Base-by-base conservation (phyloP, 2,329 filamentous ascomycete species). In the Xylaria sp. region DNA sequence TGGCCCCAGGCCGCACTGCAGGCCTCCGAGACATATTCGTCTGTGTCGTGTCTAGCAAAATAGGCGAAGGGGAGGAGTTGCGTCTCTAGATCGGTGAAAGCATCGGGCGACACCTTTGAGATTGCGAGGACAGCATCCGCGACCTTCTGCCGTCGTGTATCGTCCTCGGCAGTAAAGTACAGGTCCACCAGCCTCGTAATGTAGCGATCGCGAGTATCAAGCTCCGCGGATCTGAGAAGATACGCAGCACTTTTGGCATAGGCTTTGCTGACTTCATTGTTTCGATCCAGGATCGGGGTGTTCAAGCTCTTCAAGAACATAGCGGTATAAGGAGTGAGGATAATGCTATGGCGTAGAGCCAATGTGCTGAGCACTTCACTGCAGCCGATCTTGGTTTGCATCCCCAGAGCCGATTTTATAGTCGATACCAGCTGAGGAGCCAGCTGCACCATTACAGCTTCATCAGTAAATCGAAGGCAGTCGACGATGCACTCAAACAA, bases 321-420 rank as follows among this genome's bases (percentile, higher is more conserved):
- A 63, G 90, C 84, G 10, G 90, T 87, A 68, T 92, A 86, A 0
- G 90, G 86, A 44, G 82, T 83, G 73, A 97, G 90, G 35, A 92
- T 79, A 44, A 87, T 81, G 42, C 83, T 85, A 65, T 93, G 89
- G 10, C 91, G 85, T 54, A 92, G 93, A 54, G 91, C 90, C 6
- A 99, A 80, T 0, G 91, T 92, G 6, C 90, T 89, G 37, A 99
- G 80, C 1, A 97, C 87, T 58, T 91, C 85, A 64, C 89, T 90
- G 69, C 92, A 95, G 44, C 92, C 94, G 52, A 97, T 89, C 76
- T 97, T 97, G 0, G 92, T 95, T 1, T 93, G 93, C 75, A 97
- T 86, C 1, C 92, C 93, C 44, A 99, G 86, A 1, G 92, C 90
- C 30, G 83, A 86, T 71, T 93, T 94, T 74, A 97, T 91, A 0